Conservation (phyloP, 106 monocot species). For the Dendrobium officinale region DNA sequence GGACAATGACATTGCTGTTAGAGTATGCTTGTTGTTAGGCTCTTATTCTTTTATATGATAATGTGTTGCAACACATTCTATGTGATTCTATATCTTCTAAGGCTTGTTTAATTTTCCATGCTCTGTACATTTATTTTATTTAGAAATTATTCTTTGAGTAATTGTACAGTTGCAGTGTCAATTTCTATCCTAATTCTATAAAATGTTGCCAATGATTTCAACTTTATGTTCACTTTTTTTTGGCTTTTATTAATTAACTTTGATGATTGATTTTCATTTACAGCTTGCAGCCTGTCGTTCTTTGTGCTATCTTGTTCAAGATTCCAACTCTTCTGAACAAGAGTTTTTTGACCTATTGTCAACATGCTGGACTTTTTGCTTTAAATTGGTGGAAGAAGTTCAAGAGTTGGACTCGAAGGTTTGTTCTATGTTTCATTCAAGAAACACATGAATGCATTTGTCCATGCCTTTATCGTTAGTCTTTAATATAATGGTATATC, state of each 20-base stretch:
- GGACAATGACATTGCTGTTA: constrained; percentile 86
- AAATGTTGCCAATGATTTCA: not conserved
- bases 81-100: not conserved
- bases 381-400: constrained; percentile 83
- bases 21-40: constrained; percentile 44
- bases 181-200: not conserved
- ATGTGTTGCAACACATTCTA: not conserved
- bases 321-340: constrained; percentile 73
- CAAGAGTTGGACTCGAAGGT: constrained; percentile 99
- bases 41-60: not conserved
- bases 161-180: not conserved
- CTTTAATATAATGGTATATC: not conserved
- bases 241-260: constrained; percentile 7
- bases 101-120: not conserved
- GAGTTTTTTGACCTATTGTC: constrained; percentile 79
- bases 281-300: constrained; percentile 97
- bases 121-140: not conserved
- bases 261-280: constrained; percentile 13
- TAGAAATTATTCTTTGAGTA: not conserved
- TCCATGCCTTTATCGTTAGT: not conserved
- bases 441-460: not conserved
- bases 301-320: constrained; percentile 83
- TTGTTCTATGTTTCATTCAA: not conserved
- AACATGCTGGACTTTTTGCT: constrained; percentile 78
- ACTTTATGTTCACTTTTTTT: not conserved